Evolutionary conservation across 495 filamentous ascomycete species (phyloP).

Genomic region (Lasiosphaeria ovina): DNA sequence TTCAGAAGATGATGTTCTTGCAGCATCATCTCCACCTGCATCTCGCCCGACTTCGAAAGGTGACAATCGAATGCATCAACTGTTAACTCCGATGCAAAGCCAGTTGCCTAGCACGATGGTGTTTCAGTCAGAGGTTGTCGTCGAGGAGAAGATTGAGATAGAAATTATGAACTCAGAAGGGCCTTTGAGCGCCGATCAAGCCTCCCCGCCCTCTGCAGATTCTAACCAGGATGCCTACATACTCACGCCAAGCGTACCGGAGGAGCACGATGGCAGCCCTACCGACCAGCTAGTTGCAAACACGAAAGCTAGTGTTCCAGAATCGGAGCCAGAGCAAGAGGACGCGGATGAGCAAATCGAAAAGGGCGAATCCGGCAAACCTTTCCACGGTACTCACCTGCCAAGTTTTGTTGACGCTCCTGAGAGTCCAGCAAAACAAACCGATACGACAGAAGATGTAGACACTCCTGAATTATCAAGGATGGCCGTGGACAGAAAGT

Average conservation of each 20-base stretch:
- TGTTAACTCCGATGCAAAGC: slow-evolving; percentile 16
- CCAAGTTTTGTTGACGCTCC: too few species aligned
- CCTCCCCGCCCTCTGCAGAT: background rate
- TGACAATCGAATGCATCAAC: background rate
- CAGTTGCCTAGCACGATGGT: slow-evolving; percentile 5
- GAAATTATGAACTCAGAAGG: background rate
- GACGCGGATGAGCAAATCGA: too few species aligned
- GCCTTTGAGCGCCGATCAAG: background rate
- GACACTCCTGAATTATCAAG: too few species aligned
- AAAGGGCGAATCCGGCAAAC: too few species aligned
- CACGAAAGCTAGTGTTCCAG: too few species aligned
- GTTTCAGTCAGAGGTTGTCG: background rate
- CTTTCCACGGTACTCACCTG: too few species aligned
- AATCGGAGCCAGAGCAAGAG: too few species aligned
- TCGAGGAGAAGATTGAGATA: background rate
- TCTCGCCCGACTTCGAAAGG: background rate
- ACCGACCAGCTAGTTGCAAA: too few species aligned
- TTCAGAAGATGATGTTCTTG: background rate
- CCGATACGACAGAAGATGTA: too few species aligned
- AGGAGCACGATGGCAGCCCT: background rate
- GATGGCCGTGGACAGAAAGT: too few species aligned
- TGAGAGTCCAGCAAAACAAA: too few species aligned
- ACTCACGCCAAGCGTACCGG: background rate
- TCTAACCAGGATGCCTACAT: background rate
- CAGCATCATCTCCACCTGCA: background rate